Percentiles rank a stretch among this genome's conserved stretches.
Evolutionary conservation across 495 filamentous ascomycete species (phyloP).

Genomic region (Corynascus novoguineensis): DNA sequence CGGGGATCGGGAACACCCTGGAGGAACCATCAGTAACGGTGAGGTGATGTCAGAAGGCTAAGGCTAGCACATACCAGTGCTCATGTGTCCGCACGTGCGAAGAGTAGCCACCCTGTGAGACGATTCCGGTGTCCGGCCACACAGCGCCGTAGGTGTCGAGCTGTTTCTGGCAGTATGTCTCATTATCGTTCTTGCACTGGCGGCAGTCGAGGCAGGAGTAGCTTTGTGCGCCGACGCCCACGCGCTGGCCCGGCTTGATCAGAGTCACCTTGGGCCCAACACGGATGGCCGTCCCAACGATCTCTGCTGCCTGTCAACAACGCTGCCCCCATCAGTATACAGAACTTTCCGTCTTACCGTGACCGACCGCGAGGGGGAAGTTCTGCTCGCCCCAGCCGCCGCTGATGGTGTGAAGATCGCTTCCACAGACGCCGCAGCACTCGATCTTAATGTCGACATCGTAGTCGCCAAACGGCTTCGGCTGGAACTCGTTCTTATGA

Average conservation of each 20-base stretch:
- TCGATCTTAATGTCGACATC: conserved; percentile 54
- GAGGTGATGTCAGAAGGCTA: neutral
- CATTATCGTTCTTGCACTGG: conserved; percentile 55
- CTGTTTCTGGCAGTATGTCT: conserved; percentile 52
- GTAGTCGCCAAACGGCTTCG: conserved; percentile 54
- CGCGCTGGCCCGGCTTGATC: conserved; percentile 49
- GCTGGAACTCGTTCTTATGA: conserved; percentile 52
- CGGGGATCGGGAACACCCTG: conserved; percentile 72
- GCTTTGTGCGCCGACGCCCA: conserved; percentile 54
- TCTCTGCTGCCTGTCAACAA: conserved; percentile 28
- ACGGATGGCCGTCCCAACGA: conserved; percentile 46
- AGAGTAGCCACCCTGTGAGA: conserved; percentile 52
- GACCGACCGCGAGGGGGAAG: conserved; percentile 50
- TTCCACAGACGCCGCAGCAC: conserved; percentile 53
- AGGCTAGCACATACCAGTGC: conserved; percentile 38
- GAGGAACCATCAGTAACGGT: neutral
- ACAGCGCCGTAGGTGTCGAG: conserved; percentile 52
- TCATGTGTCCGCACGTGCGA: conserved; percentile 52
- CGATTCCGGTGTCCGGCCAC: conserved; percentile 49
- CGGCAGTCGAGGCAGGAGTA: conserved; percentile 51
- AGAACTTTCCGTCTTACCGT: conserved; percentile 36
- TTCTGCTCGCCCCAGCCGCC: conserved; percentile 52
- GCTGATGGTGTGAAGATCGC: conserved; percentile 52
- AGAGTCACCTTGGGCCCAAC: conserved; percentile 53
- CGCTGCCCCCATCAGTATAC: neutral